Base-by-base conservation (phyloP, 2,329 filamentous ascomycete species). In the Zymoseptoria crescenta region DNA sequence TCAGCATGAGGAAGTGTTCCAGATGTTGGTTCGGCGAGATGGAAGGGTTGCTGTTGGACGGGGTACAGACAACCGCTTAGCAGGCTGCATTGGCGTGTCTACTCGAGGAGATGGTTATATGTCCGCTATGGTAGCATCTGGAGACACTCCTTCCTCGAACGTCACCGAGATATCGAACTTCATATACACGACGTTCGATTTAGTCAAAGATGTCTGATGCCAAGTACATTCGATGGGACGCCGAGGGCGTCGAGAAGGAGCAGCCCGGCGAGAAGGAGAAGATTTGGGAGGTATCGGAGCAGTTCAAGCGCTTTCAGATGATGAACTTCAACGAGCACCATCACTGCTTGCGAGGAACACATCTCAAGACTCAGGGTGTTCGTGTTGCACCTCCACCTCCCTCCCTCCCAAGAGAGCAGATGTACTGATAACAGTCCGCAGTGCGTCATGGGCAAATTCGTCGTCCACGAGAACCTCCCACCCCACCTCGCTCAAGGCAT, bases 241-340 rank as follows among this genome's bases (percentile, higher is more conserved):
- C 72, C 3, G 55, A 67, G 27, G 72, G 72, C 21, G 72, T 74
- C 5, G 72, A 74, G 56, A 58, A 62, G 20, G 60, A 68, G 27
- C 69, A 70, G 50, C 60, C 68, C 1, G 64, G 68, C 35, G 64
- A 75, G 60, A 66, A 71, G 56, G 68, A 73, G 61, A 70, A 70
- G 62, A 74, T 75, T 51, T 66, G 71, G 51, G 69, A 68, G 52
- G 72, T 72, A 10, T 73, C 74, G 57, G 70, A 72, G 56, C 71
- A 72, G 55, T 72, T 73, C 68, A 70, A 72, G 49, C 65, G 70
- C 6, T 71, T 75, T 65, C 72, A 75, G 60, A 73, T 75, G 68
- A 73, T 74, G 66, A 74, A 74, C 52, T 74, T 74, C 67, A 72
- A 74, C 56, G 70, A 72, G 58, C 70, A 75, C 60, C 67, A 68